These are phyloP conservation scores for Sphagnum magellanicum DNA, from an alignment of 228 moss, liverwort and hornwort species.

Conservation along the genomic window DNA sequence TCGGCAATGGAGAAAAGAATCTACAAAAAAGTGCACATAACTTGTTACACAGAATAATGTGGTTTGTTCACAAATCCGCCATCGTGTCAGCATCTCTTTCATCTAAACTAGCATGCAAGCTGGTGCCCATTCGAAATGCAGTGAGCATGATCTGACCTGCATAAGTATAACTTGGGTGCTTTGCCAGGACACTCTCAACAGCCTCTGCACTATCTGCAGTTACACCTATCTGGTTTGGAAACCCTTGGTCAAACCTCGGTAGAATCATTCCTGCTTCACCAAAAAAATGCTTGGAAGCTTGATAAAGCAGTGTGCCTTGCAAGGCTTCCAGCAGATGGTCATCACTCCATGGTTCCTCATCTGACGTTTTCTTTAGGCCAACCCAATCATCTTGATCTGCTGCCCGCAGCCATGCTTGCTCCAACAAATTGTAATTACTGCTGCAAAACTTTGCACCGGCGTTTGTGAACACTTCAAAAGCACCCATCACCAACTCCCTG, in stretches of 20 bases:
- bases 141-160: conserved; percentile 87
- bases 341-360: conserved; percentile 92
- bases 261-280: conserved; percentile 27
- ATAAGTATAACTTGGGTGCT: conserved; percentile 73
- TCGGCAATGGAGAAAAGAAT: too few species aligned
- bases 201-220: conserved; percentile 48
- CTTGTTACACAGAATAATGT: too few species aligned
- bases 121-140: conserved; percentile 73
- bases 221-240: conserved; percentile 10
- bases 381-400: conserved; percentile 95
- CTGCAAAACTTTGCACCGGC: conserved; percentile 74
- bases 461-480: conserved; percentile 78
- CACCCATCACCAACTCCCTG: conserved; percentile 68
- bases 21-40: too few species aligned
- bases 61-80: conserved; percentile 35
- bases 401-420: conserved; percentile 86
- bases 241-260: conserved; percentile 11
- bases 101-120: conserved; percentile 34
- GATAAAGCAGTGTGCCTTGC: conserved; percentile 69
- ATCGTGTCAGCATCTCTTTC: conserved; percentile 62
- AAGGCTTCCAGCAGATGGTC: conserved; percentile 75
- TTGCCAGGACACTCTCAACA: conserved; percentile 71
- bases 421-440: conserved; percentile 73
- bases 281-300: conserved; percentile 72
- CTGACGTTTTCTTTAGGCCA: conserved; percentile 70